These are phyloP conservation scores for Dryas alaskensis DNA, from an alignment of 306 rosid species.

Conservation along the genomic window DNA sequence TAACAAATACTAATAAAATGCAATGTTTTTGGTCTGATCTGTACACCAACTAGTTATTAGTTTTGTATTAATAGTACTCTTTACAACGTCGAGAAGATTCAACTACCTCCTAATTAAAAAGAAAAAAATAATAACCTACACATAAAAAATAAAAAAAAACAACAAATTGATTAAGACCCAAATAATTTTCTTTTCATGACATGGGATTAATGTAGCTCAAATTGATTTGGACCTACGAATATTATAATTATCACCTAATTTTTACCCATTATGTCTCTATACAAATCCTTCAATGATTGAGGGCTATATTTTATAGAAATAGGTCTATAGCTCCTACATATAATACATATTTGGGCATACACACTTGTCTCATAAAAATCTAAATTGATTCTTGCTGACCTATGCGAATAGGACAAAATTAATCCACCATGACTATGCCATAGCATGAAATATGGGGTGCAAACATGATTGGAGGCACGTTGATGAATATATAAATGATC, in stretches of 20 bases:
- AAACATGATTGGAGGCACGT: constrained; percentile 9
- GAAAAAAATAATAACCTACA: no score
- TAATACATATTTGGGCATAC: not conserved
- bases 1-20: not conserved
- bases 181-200: not conserved
- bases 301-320: not conserved
- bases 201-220: not conserved
- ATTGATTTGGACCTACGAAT: not conserved
- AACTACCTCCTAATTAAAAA: no score
- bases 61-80: no score
- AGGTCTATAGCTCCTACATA: not conserved
- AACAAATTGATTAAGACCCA: no score
- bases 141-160: no score
- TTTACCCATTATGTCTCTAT: not conserved
- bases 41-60: no score
- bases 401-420: not conserved
- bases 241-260: not conserved
- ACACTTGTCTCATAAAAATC: not conserved
- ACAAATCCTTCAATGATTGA: not conserved
- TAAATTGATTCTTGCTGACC: constrained; percentile 11
- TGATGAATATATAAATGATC: not conserved
- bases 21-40: not conserved
- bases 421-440: not conserved
- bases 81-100: no score
- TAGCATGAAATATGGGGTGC: not conserved